phyloP scores from a whole-genome alignment of 352 stramenopile genomes.

The Globisporangium viniferum region DNA sequence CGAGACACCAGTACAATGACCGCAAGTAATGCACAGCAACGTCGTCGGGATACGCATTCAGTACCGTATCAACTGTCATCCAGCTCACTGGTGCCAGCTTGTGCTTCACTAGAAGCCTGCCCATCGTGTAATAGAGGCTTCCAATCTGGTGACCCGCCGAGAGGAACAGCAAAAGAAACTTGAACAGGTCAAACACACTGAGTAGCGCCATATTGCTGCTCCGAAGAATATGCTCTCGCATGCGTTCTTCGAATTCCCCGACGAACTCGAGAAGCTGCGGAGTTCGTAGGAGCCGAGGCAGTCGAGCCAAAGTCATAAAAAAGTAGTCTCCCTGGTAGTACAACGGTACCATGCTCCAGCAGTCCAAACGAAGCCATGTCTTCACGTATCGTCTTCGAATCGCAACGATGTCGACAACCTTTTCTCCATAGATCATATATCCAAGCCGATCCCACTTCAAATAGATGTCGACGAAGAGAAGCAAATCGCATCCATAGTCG shows the following conservation, averaged over 20 bases:
- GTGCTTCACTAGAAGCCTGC: slow-evolving; percentile 19
- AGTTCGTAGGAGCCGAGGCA: slow-evolving; percentile 19
- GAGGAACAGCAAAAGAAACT: slow-evolving; percentile 29
- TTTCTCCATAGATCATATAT: slow-evolving; percentile 39
- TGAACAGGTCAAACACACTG: slow-evolving; percentile 22
- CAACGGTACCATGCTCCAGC: slow-evolving; percentile 30
- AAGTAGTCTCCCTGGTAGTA: slow-evolving; percentile 36
- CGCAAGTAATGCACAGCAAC: slow-evolving; percentile 21
- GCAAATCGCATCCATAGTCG: slow-evolving; percentile 35
- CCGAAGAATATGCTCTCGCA: slow-evolving; percentile 14
- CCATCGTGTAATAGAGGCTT: slow-evolving; percentile 25
- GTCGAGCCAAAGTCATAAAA: slow-evolving; percentile 16
- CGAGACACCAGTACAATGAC: slow-evolving; percentile 25
- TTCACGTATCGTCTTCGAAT: slow-evolving; percentile 34
- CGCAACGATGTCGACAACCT: slow-evolving; percentile 29
- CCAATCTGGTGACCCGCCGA: slow-evolving; percentile 20
- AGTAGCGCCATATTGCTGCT: slow-evolving; percentile 12
- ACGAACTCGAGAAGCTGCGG: slow-evolving; percentile 19
- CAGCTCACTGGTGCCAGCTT: slow-evolving; percentile 18
- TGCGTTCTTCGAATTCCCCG: slow-evolving; percentile 14
- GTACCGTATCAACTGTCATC: slow-evolving; percentile 18
- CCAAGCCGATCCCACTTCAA: slow-evolving; percentile 42
- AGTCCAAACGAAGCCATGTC: slow-evolving; percentile 32
- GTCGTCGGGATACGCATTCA: slow-evolving; percentile 16
- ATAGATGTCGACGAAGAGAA: slow-evolving; percentile 37